phyloP scores from a whole-genome alignment of 2,329 filamentous ascomycete genomes.

The Colletotrichum magnum region DNA sequence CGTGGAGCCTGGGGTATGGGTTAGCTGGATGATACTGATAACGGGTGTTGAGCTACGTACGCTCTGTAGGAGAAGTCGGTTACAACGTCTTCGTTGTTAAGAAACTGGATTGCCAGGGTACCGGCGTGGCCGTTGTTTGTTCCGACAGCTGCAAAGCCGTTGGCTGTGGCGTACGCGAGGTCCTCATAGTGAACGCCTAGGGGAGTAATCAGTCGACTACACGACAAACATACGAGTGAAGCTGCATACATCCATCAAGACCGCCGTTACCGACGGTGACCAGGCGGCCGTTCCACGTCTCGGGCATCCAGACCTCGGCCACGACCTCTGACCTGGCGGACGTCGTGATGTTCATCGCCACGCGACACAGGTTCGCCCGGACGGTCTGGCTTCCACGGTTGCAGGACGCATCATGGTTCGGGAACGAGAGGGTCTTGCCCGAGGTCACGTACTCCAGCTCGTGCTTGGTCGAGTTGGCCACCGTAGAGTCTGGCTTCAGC shows the following conservation, averaged over 20 bases:
- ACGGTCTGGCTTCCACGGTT: conserved; percentile 34
- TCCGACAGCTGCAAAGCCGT: conserved; percentile 63
- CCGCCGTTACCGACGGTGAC: conserved; percentile 65
- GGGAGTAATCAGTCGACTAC: neutral
- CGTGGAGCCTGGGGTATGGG: conserved; percentile 54
- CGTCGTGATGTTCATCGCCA: conserved; percentile 47
- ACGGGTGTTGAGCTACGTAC: conserved; percentile 26
- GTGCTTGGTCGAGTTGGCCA: conserved; percentile 47
- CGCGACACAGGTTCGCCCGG: conserved; percentile 45
- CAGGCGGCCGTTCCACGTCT: conserved; percentile 60
- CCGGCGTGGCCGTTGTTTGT: conserved; percentile 67
- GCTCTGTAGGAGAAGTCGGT: conserved; percentile 54
- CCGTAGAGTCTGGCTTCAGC: conserved; percentile 10
- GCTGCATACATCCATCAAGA: conserved; percentile 57
- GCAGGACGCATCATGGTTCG: conserved; percentile 53
- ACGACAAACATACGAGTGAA: no score
- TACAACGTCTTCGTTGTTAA: conserved; percentile 53
- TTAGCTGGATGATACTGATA: neutral
- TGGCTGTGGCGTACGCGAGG: conserved; percentile 58
- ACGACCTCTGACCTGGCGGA: conserved; percentile 58
- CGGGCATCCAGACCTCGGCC: conserved; percentile 62
- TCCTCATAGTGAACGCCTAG: conserved; percentile 60
- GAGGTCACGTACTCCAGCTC: conserved; percentile 16
- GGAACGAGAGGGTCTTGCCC: conserved; percentile 50
- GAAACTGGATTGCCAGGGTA: conserved; percentile 49